Base-by-base conservation (phyloP, 805 yeast species). In the Metschnikowia koreensis region DNA sequence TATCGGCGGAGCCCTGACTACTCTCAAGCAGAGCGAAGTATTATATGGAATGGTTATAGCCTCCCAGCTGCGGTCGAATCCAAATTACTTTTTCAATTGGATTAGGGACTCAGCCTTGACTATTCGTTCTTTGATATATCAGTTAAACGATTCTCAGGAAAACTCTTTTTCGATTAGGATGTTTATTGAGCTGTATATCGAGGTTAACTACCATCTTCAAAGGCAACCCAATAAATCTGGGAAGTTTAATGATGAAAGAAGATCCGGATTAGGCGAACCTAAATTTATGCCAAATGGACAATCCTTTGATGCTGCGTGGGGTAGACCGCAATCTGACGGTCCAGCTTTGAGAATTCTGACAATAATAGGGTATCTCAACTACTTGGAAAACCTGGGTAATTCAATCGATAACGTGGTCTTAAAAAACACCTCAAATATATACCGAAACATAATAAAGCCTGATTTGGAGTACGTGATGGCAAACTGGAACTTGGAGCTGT, bases 241-340 rank as follows among this genome's bases (percentile, higher is more conserved):
- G 0, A 63, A 66, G 1, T 81, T 81, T 57, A 67, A 71, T 10
- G 74, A 73, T 52, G 41, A 52, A 2, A 53, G 48, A 33, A 71
- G 79, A 44, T 67, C 68, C 8, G 90, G 89, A 1, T 73, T 92
- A 34, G 98, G 97, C 1, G 98, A 93, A 66, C 97, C 98, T 7
- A 93, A 93, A 66, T 93, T 87, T 64, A 66, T 77, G 65, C 81
- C 84, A 4, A 80, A 89, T 64, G 84, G 86, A 26, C 60, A 81
- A 0, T 74, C 87, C 0, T 93, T 87, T 61, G 66, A 67, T 6
- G 84, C 72, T 2, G 66, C 73, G 36, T 93, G 98, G 98, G 98
- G 98, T 1, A 76, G 98, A 59, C 98, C 98, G 1, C 98, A 93
- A 69, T 80, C 90, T 53, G 98, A 93, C 66, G 98, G 98, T 0